These are phyloP conservation scores for Termitomyces sp. DNA, from an alignment of 768 basidiomycete genomes.

Conservation along the genomic window DNA sequence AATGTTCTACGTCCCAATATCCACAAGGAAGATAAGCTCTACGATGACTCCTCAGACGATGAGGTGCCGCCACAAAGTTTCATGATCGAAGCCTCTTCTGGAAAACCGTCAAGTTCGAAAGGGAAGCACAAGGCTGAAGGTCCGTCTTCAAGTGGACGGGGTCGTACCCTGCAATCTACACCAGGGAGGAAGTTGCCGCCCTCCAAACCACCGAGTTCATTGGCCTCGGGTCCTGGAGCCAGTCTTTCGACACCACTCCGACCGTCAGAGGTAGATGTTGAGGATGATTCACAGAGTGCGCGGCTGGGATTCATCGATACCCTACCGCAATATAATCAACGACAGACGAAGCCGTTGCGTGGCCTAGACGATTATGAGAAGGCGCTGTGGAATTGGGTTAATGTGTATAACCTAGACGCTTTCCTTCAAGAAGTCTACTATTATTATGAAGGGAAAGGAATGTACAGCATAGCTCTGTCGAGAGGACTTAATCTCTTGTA, in stretches of 20 bases:
- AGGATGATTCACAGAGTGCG: constrained; percentile 21
- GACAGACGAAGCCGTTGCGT: constrained; percentile 46
- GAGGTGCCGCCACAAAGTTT: constrained; percentile 84
- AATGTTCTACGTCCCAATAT: constrained; percentile 65
- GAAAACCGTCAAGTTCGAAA: constrained; percentile 27
- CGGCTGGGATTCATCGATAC: constrained; percentile 20
- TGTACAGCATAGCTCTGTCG: constrained; percentile 90
- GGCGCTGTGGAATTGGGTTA: constrained; percentile 98
- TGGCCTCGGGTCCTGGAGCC: constrained; percentile 17
- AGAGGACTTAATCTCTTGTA: constrained; percentile 93
- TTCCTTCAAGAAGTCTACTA: constrained; percentile 94
- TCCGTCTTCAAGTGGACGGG: constrained; percentile 23
- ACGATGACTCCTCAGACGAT: constrained; percentile 69
- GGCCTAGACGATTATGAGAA: constrained; percentile 83
- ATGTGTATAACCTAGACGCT: constrained; percentile 93
- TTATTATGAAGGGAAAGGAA: constrained; percentile 96
- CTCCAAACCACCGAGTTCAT: constrained; percentile 26
- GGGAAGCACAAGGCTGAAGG: constrained; percentile 19
- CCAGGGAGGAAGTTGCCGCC: constrained; percentile 33
- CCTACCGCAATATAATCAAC: constrained; percentile 25
- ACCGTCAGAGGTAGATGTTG: constrained; percentile 56
- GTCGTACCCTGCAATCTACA: constrained; percentile 50
- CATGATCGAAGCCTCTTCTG: constrained; percentile 72
- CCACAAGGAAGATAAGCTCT: constrained; percentile 56
- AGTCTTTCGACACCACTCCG: constrained; percentile 52